Base-by-base conservation (phyloP, 139 green algal genomes). In the Penium margaritaceum region DNA sequence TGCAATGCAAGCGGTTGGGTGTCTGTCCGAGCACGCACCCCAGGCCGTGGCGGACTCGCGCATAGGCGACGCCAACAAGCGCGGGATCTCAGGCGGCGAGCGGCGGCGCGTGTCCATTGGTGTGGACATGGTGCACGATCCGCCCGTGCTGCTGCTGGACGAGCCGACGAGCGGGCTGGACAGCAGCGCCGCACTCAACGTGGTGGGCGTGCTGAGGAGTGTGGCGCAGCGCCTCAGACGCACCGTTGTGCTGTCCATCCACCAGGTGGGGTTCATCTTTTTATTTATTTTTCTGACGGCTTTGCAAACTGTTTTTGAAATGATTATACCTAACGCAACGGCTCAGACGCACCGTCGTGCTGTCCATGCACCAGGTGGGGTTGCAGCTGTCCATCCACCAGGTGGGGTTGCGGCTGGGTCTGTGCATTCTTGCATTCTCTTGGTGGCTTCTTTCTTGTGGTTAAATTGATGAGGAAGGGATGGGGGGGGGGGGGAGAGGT, bases 71-170 rank as follows among this genome's bases (percentile, higher is more conserved):
- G 63, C 54, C 33, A 54, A 54, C 36, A 17, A n/a, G n/a, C n/a
- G n/a, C n/a, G 78, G 78, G n/a, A n/a, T 98, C 51, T 89, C 74
- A 5, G 92, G 92, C 12, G 92, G 92, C 1, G 92, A 97, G 84
- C 86, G 92, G 72, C 97, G 96, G 88, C 86, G 92, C 21, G 87
- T 91, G 21, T 90, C 83, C 36, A 89, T 92, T 34, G 90, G 89
- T 0, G 80, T 88, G 63, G 91, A 97, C 84, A 86, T 98, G 57
- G 83, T 98, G 1, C 95, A 91, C 81, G 91, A 96, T 82, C 92
- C 92, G 9, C 86, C 84, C n/a, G 72, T 96, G 54, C 70, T 97
- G 2, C 82, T 97, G 35, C 81, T 97, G 61, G 90, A 92, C 75
- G 89, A 90, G 78, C 87, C 85, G 0, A 84, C 72, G 29, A 86